Percentiles rank a stretch among this genome's conserved stretches.
Conservation (phyloP, 108 stramenopile genomes). For the Nitzschia sp. region DNA sequence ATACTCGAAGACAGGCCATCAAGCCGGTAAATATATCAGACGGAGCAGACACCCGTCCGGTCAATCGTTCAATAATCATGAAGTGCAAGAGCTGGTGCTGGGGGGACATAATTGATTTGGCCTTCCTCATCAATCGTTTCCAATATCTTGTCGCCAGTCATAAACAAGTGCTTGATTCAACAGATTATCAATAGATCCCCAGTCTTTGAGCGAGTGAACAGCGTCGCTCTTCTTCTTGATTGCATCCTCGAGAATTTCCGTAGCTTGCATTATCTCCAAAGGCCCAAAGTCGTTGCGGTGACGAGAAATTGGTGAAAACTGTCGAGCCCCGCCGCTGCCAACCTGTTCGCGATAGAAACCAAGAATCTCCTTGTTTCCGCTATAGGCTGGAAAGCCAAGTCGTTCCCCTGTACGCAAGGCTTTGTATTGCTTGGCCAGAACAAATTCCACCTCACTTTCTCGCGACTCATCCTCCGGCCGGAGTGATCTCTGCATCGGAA, state of each 20-base stretch:
- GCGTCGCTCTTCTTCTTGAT: slow-evolving; percentile 48
- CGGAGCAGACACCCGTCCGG: too few species aligned
- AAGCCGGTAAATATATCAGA: too few species aligned
- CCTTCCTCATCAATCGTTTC: too few species aligned
- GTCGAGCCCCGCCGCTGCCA: slow-evolving; percentile 19
- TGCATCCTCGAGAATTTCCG: slow-evolving; percentile 46
- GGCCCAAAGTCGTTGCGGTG: slow-evolving; percentile 49
- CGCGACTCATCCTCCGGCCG: not conserved
- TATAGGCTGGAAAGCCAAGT: slow-evolving; percentile 66
- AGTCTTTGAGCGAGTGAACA: slow-evolving; percentile 49
- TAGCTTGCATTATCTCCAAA: slow-evolving; percentile 46
- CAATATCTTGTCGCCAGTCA: slow-evolving; percentile 52
- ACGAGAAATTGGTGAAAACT: slow-evolving; percentile 41
- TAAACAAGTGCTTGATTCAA: slow-evolving; percentile 50
- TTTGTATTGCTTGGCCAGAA: slow-evolving; percentile 66
- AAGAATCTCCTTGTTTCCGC: slow-evolving; percentile 47
- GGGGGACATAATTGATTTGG: too few species aligned
- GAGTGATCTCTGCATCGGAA: slow-evolving; percentile 4
- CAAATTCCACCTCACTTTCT: slow-evolving; percentile 47
- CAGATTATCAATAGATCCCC: slow-evolving; percentile 44
- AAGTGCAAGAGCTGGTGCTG: too few species aligned
- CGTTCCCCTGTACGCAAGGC: slow-evolving; percentile 44
- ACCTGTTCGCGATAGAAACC: slow-evolving; percentile 49
- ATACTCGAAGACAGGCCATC: too few species aligned
- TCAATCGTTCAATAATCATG: too few species aligned